Evolutionary conservation across 2,329 filamentous ascomycete species (phyloP), one percentile per base, ranked within the genome.

Genomic region (Tolypocladium inflatum): DNA sequence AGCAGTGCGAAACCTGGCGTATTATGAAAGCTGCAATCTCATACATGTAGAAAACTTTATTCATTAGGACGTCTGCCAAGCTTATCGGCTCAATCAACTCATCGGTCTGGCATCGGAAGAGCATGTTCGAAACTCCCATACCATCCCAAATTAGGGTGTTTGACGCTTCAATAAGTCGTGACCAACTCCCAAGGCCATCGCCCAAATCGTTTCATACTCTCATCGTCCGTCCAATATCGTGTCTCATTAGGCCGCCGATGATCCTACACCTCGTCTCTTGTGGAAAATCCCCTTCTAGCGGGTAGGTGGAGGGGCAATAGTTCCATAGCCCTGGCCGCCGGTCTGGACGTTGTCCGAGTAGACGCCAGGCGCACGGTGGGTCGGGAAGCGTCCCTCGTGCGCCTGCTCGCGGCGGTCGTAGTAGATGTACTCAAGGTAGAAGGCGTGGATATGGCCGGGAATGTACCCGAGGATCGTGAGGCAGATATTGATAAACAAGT

Each of bases 401-500:
- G 80, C 79, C 68, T 86, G 81, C 64, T 90, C 85, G 56, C 80
- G 81, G 43, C 87, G 87, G 66, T 90, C 83, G 71, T 87, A 93
- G 76, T 92, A 96, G 61, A 95, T 78, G 70, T 91, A 95, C 73
- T 91, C 85, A 61, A 91, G 64, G 70, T 92, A 94, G 71, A 92
- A 91, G 50, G 89, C 89, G 69, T 91, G 86, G 48, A 93, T 82
- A 64, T 91, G 86, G 9, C 89, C 90, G 0, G 90, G 90, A 55
- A 94, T 73, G 70, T 87, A 89, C n/a, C 85, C 85, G 26, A 88
- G 78, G 35, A 88, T 65, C 0, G 86, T 89, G 61, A 89, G 73
- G 63, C 81, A 78, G 64, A 89, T 80, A 69, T 89, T 89, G 72
- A 89, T 81, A 56, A 85, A 76, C 39, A 89, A 71, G 66, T 89